Conservation (phyloP, 1,284 basidiomycete genomes). For the Phaffia rhodozyma region DNA sequence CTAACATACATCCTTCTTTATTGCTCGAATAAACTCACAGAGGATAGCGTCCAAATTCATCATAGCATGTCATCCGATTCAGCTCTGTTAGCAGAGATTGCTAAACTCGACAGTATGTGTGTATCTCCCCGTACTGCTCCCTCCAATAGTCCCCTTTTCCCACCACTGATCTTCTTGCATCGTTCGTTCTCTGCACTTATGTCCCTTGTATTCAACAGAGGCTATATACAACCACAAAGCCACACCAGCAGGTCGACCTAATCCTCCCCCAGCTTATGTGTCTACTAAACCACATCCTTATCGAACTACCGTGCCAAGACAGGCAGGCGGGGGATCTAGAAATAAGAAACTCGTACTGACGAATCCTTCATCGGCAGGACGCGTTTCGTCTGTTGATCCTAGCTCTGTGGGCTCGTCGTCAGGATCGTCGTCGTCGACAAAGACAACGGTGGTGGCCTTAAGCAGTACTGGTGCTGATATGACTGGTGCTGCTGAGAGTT, state of each 20-base stretch:
- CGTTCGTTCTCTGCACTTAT: background rate
- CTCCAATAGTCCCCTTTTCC: background rate
- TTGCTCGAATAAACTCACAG: too few relatives aligned
- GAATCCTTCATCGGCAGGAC: background rate
- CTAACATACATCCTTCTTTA: too few relatives aligned
- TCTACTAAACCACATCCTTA: background rate
- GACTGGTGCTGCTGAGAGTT: too few relatives aligned
- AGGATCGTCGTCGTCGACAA: background rate
- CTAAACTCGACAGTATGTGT: conserved; percentile 15
- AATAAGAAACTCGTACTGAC: conserved; percentile 1
- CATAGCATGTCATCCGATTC: conserved; percentile 5
- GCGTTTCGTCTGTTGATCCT: background rate
- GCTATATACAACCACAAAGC: background rate
- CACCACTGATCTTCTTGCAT: background rate
- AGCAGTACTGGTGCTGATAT: background rate
- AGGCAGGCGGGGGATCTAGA: background rate
- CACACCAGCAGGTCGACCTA: background rate
- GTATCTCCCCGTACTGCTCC: background rate
- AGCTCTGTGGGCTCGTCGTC: background rate
- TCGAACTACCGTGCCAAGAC: background rate
- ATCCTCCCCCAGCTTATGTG: background rate
- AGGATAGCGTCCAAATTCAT: too few relatives aligned
- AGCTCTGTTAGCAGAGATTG: conserved; percentile 16
- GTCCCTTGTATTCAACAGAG: background rate
- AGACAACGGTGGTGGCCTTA: conserved; percentile 16